Base-by-base conservation (phyloP, 1,284 basidiomycete genomes). In the Irpex sp. region DNA sequence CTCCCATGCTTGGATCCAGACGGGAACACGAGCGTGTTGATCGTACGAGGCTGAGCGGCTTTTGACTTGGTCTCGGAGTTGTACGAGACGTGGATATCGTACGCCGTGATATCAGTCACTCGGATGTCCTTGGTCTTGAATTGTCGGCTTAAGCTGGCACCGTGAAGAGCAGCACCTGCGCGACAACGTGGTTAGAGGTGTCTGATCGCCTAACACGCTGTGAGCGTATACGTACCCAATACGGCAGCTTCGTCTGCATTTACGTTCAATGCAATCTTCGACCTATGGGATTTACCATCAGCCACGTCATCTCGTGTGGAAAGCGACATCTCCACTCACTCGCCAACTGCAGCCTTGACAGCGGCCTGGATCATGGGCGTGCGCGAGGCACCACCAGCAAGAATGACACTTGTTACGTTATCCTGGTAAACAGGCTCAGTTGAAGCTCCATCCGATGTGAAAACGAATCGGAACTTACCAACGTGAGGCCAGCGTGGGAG, bases 221-320 rank as follows among this genome's bases (percentile, higher is more conserved):
- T 33, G 21, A 67, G 59, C 17, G 19, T 46, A 39, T 51, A 58
- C 64, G 35, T 73, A 78, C 93, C 95, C 59, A 99, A 86, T 13
- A 98, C 97, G 9, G 93, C 92, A 0, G 95, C 94, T 80, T 99
- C 97, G 74, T 99, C 97, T 0, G 97, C 92, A 73, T 99, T 99
- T 61, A 99, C 94, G 69, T 98, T 98, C 70, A 92, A 83, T 5
- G 95, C 93, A 66, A 97, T 91, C 73, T 92, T 92, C 62, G 87
- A 84, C 55, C 87, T 90, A 66, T 55, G 19, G 26, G 11, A 55
- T 15, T 31, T 36, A 31, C 35, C 33, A n/a, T 31, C 33, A 35
- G 53, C 9, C 13, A 31, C 21, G 31, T 36, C n/a, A 21, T 19
- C 7, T n/a, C 6, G 31, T 47, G 46, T 19, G 65, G 26, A 70